Percentiles rank a stretch among this genome's conserved stretches.
phyloP scores from a whole-genome alignment of 73 alveolate genomes.

The Blepharisma stoltei region DNA sequence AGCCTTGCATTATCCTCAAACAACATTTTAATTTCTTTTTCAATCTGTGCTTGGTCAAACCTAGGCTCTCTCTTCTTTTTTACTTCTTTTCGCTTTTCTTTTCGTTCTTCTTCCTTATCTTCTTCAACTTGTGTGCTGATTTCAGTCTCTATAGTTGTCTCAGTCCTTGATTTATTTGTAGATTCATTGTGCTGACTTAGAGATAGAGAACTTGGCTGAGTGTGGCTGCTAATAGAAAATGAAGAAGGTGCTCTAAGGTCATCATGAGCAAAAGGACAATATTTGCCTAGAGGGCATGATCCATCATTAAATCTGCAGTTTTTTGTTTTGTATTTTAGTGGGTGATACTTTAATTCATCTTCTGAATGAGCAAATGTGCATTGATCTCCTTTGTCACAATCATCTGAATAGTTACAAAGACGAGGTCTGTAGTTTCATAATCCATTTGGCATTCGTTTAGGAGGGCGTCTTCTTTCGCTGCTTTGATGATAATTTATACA shows the following conservation, averaged over 20 bases:
- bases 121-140: too few relatives aligned
- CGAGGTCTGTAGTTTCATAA: slow-evolving; percentile 12
- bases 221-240: too few relatives aligned
- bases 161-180: too few relatives aligned
- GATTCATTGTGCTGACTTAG: too few relatives aligned
- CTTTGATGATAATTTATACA: not conserved
- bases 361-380: slow-evolving; percentile 23
- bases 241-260: not conserved
- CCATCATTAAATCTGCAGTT: slow-evolving; percentile 31
- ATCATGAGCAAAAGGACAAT: slow-evolving; percentile 9
- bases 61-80: too few relatives aligned
- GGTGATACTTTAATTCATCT: slow-evolving; percentile 54
- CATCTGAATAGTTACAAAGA: not conserved
- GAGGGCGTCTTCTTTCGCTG: not conserved
- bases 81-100: too few relatives aligned
- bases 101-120: too few relatives aligned
- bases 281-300: not conserved
- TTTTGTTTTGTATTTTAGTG: slow-evolving; percentile 50
- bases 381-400: not conserved
- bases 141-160: too few relatives aligned
- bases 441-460: not conserved
- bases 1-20: too few relatives aligned
- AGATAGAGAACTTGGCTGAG: too few relatives aligned
- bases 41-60: too few relatives aligned
- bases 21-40: too few relatives aligned